Evolutionary conservation across 352 stramenopile species (phyloP), one percentile per base, ranked within the genome.

Genomic region (Globisporangium polare): DNA sequence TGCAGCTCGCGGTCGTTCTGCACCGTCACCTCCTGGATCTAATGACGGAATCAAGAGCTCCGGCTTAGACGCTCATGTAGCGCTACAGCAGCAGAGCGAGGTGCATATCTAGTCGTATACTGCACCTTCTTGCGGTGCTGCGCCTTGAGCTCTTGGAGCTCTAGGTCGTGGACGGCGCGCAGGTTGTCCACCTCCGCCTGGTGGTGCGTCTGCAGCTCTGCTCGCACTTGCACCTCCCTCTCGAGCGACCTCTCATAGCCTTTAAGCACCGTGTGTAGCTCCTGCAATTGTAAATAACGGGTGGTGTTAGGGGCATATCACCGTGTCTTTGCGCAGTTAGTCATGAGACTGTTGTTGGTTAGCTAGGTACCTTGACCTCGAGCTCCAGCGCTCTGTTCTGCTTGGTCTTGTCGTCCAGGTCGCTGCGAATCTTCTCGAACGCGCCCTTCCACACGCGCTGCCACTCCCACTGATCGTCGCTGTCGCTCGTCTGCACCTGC

Each of bases 381-480:
- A 60, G 67, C 26, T 47, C 35, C 42, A 88, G 65, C 12, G 63
- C 53, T 7, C 72, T 51, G 8, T 69, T 73, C 42, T 80, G 74
- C 10, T 71, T 46, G 1, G 65, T 68, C 20, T 71, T 73, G 1
- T 63, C 53, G 27, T 77, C 58, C 18, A 87, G 52, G 37, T 88
- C 67, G 2, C 60, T 63, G 0, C 60, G 78, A 66, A 89, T 80
- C 46, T 77, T 77, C 59, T 88, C 75, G 54, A 90, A 90, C 10
- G 78, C 77, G 39, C 75, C 77, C 76, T 88, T 86, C 78, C 81
- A 90, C 29, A 89, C 72, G 26, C 69, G 75, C 60, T 88, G 72
- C 81, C 78, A 88, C 57, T 89, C 78, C 69, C 74, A 89, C 50
- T 89, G 79, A 26, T 88, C 77, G 27, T 89, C 74, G 56, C 79